Evolutionary conservation across 78 protist genomes (phyloP), one percentile per base, ranked within the genome.

Genomic region (Planoprotostelium fungivorum): DNA sequence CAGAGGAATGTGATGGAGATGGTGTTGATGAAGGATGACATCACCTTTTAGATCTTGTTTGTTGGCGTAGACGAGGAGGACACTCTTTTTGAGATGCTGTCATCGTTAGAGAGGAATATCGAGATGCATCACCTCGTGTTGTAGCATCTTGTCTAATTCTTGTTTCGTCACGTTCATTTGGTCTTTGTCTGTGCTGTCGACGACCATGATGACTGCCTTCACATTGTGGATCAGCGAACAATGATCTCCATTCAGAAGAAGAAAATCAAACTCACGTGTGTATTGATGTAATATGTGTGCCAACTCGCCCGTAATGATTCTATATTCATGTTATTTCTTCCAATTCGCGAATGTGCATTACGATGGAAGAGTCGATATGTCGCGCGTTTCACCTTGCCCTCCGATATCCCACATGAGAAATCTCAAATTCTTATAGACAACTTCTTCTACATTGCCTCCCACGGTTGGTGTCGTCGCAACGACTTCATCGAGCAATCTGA

Each of bases 401-500:
- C 94, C 92, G 10, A 91, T 34, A 34, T 91, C 96, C 98, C 98
- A 96, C 96, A 96, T 95, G 31, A 95, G 34, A 35, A 97, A 92
- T 35, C 91, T 73, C 0, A 95, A 31, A 84, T 96, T 97, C 88
- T 96, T 97, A 95, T 94, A 97, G 37, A 87, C 92, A 38, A 95
- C 89, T 90, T 96, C 98, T 39, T 97, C 98, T 25, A 96, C 96
- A 37, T 97, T 97, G 84, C 96, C 90, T 16, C 98, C 98, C 31
- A 97, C 95, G 10, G 98, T 97, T 23, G 98, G 98, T 29, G 97
- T 89, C 10, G 98, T 95, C 28, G 90, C 91, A 1, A 97, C 97
- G 1, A 94, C 97, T 35, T 97, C 97, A 37, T 91, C 88, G n/a
- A 95, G 35, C 37, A 94, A 36, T 36, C 95, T 92, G 88, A 29